Evolutionary conservation across 768 basidiomycete genomes (phyloP).

Genomic region (Naematelia aurantialba): DNA sequence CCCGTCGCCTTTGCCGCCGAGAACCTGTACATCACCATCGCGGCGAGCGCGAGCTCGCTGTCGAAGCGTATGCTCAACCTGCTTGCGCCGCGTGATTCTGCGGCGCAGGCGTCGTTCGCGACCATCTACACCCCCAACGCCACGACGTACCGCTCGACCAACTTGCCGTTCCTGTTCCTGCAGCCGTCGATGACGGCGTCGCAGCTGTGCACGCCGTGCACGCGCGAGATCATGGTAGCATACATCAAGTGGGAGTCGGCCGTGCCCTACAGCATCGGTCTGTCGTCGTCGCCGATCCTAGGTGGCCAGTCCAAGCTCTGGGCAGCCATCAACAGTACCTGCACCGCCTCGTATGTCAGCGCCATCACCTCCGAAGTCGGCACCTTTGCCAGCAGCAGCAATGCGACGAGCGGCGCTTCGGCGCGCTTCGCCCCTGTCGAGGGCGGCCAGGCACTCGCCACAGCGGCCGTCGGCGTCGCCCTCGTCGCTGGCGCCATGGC

Average conservation of each 20-base stretch:
- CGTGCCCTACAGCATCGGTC: slow-evolving; percentile 71
- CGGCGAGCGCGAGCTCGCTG: slow-evolving; percentile 23
- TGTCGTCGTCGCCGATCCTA: slow-evolving; percentile 64
- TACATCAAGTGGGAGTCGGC: slow-evolving; percentile 74
- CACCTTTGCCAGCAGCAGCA: slow-evolving; percentile 13
- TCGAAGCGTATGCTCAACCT: slow-evolving; percentile 35
- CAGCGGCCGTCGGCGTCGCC: slow-evolving; percentile 11
- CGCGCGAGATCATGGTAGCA: slow-evolving; percentile 66
- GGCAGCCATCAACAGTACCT: slow-evolving; percentile 60
- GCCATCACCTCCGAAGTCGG: slow-evolving; percentile 49
- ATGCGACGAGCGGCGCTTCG: slow-evolving; percentile 27
- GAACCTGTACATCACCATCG: slow-evolving; percentile 36
- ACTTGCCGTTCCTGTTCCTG: slow-evolving; percentile 75
- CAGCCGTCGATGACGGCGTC: slow-evolving; percentile 55
- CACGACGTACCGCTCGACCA: slow-evolving; percentile 55
- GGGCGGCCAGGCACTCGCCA: slow-evolving; percentile 14
- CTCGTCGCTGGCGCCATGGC: slow-evolving; percentile 22
- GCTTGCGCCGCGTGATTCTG: slow-evolving; percentile 22
- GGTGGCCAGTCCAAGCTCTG: slow-evolving; percentile 66
- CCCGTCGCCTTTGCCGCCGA: slow-evolving; percentile 43
- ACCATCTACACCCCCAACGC: slow-evolving; percentile 51
- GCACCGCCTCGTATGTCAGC: slow-evolving; percentile 63
- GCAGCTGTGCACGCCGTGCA: slow-evolving; percentile 75
- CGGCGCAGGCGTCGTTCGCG: slow-evolving; percentile 14
- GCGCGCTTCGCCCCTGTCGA: slow-evolving; percentile 12